Evolutionary conservation across 257 asterid species (phyloP), one percentile per base, ranked within the genome.

Genomic region (Nicotiana noctiflora): DNA sequence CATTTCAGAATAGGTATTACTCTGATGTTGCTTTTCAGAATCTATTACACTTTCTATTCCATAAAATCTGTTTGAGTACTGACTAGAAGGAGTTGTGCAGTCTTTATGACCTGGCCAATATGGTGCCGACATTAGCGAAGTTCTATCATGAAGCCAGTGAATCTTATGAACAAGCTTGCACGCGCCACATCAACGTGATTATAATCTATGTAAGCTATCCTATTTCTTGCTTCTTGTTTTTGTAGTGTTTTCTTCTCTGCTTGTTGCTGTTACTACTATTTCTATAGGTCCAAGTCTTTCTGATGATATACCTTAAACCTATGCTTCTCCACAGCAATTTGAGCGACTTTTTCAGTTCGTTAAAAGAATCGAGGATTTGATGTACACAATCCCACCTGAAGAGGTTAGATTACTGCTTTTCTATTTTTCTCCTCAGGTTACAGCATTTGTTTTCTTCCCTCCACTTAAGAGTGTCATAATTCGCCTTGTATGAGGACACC

Each of bases 91-190:
- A 76, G 29, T 83, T 83, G 44, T 88, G 85, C 95, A 96, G 99
- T 86, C 89, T 96, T 80, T 94, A 94, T 86, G 99, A 96, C 80
- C 93, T 96, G 82, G 99, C 99, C 81, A 96, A 94, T 86, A 93
- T 94, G 77, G 99, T 96, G 83, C 94, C 97, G 10, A 93, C 94
- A 77, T 89, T 94, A 83, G 99, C 98, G 19, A 96, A 96, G 84
- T 96, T 96, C 81, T 96, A 96, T 87, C 98, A 96, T 86, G 97
- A 96, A 90, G 99, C 99, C 75, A 94, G 98, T 81, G 99, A 96
- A 90, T 80, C 95, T 77, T 94, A 96, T 83, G 99, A 96, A 83
- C 97, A 90, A 85, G 93, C 99, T 82, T 94, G 98, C 86, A 82
- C 91, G 3, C 97, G 97, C 83, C 92, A 84, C 84, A 94, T 94